Base-by-base conservation (phyloP, 768 basidiomycete genomes). In the Ephemerocybe angulata region DNA sequence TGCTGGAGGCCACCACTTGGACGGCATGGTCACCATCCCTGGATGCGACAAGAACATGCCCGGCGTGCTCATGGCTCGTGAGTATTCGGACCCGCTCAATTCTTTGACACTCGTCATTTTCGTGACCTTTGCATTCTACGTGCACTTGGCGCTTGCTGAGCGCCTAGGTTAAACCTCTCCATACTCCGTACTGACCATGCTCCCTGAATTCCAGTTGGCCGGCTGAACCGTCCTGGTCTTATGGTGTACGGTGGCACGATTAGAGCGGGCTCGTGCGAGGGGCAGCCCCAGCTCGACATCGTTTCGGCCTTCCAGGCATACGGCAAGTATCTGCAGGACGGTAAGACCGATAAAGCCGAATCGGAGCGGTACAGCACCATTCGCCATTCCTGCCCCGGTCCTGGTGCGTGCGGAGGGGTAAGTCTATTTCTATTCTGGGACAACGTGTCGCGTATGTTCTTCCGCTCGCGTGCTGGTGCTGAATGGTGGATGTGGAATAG, bases 1-100 rank as follows among this genome's bases (percentile, higher is more conserved):
- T 17, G 95, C 88, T 27, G 96, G 90, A 13, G 97, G 96, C 4
- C 97, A 99, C 68, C 97, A 95, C 85, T 83, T 99, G 13, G 97
- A 98, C 64, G 97, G 93, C 37, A 91, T 97, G 89, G 93, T 98
- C 35, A 93, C 93, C 56, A 79, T 99, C 51, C 97, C 97, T 21
- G 97, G 95, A 37, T 98, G 93, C 67, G 96, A 99, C 77, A 99
- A 99, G 76, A 99, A 99, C 74, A 98, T 99, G 96, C 97, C 97
- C n/a, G 97, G 97, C 58, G 95, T 97, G 33, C 77, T 98, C 63
- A 99, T 99, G 82, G 97, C 93, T 46, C 83, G 91, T 93, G 64
- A 73, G 90, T 83, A 51, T 48, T 21, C 17, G 17, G 49, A 7
- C 50, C 33, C 27, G 21, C 51, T 63, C 31, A 30, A 43, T 21